phyloP scores from a whole-genome alignment of 805 yeast species.

The Jamesozyma rosinii region DNA sequence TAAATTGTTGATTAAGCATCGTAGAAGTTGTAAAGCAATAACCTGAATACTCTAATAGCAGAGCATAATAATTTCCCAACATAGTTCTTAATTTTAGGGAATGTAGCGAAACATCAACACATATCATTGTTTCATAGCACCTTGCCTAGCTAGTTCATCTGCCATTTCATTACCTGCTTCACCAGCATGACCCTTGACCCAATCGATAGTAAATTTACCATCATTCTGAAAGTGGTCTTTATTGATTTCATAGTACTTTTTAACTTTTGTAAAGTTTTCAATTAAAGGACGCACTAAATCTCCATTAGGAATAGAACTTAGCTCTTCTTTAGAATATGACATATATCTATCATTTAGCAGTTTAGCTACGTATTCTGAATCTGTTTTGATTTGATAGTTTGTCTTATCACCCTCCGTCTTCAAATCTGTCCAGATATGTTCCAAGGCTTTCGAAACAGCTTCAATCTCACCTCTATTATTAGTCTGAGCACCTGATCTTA shows the following conservation, averaged over 20 bases:
- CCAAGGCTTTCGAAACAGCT: slow-evolving; percentile 55
- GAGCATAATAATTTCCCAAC: no score
- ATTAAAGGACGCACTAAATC: slow-evolving; percentile 32
- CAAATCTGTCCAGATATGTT: slow-evolving; percentile 29
- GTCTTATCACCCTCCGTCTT: slow-evolving; percentile 11
- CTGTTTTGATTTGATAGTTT: slow-evolving; percentile 46
- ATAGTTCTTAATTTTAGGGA: no score
- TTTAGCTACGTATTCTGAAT: slow-evolving; percentile 59
- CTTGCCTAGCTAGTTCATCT: slow-evolving; percentile 62
- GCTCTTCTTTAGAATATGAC: slow-evolving; percentile 42
- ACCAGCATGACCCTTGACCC: slow-evolving; percentile 71
- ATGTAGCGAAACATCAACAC: no score
- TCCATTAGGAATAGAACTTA: slow-evolving; percentile 21
- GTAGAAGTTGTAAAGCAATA: no score
- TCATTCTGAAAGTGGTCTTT: slow-evolving; percentile 23
- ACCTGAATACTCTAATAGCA: no score
- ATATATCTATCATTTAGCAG: slow-evolving; percentile 48
- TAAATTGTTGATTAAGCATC: no score
- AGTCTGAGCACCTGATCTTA: slow-evolving; percentile 46
- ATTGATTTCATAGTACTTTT: slow-evolving; percentile 29
- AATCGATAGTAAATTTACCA: slow-evolving; percentile 37
- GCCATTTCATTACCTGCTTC: slow-evolving; percentile 67
- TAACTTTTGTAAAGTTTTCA: slow-evolving; percentile 35
- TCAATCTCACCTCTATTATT: slow-evolving; percentile 74
- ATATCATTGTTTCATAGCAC: slow-evolving; percentile 45